Percentiles rank a stretch among this genome's conserved stretches.
Evolutionary conservation across 768 basidiomycete species (phyloP).

Genomic region (Dioszegia hungarica): DNA sequence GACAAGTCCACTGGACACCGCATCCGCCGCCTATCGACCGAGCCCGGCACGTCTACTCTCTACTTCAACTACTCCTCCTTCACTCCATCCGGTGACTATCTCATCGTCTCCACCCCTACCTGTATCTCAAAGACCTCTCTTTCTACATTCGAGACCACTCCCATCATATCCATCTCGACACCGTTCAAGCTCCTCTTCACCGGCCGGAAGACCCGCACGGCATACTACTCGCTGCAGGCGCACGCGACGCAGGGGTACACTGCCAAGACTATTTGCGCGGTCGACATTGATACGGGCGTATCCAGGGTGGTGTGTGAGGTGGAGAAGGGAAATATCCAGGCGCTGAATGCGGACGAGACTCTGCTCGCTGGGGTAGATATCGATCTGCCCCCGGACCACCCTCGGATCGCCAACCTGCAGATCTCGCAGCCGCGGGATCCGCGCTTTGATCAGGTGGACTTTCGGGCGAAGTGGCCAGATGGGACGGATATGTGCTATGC

Average conservation of each 20-base stretch:
- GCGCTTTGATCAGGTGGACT: conserved; percentile 15
- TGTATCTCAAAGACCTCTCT: conserved; percentile 13
- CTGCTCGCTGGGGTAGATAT: conserved; percentile 15
- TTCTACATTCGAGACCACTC: not conserved
- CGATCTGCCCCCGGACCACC: conserved; percentile 3
- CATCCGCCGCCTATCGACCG: not conserved
- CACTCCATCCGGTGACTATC: conserved; percentile 16
- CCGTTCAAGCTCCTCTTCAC: conserved; percentile 18
- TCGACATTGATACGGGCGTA: conserved; percentile 12
- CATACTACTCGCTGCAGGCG: conserved; percentile 11
- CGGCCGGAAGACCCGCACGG: conserved; percentile 5
- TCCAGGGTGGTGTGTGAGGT: conserved; percentile 4
- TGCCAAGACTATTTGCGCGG: conserved; percentile 10
- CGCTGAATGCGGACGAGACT: conserved; percentile 22
- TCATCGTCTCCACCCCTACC: conserved; percentile 13
- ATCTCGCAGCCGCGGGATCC: conserved; percentile 11
- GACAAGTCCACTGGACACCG: not conserved
- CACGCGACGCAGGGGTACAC: conserved; percentile 2
- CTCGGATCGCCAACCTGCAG: not conserved
- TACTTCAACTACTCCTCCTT: conserved; percentile 26
- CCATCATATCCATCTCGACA: conserved; percentile 8
- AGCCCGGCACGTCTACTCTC: conserved; percentile 5
- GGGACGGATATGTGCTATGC: conserved; percentile 23
- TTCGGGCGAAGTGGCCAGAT: conserved; percentile 19
- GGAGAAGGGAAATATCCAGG: conserved; percentile 16